These are phyloP conservation scores for Podochytrium sp. DNA, from an alignment of 192 early-diverging fungal species.

Conservation along the genomic window DNA sequence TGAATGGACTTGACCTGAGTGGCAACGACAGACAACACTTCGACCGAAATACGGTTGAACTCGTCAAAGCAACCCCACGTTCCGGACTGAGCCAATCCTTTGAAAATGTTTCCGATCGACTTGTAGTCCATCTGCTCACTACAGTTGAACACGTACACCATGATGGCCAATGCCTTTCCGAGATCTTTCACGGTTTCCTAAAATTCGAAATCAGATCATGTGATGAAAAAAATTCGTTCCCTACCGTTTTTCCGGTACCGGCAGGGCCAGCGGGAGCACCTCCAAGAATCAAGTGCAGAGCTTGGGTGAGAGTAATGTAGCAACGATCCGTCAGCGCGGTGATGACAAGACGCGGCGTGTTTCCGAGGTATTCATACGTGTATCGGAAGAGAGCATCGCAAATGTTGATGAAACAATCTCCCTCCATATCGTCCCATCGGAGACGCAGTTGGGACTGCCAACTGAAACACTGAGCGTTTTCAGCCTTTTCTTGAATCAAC, in stretches of 20 bases:
- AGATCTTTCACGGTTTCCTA: conserved; percentile 70
- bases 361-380: conserved; percentile 69
- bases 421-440: conserved; percentile 65
- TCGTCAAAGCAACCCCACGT: conserved; percentile 73
- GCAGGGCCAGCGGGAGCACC: conserved; percentile 69
- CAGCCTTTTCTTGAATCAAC: conserved; percentile 67
- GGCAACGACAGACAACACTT: conserved; percentile 68
- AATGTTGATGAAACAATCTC: conserved; percentile 70
- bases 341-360: conserved; percentile 68
- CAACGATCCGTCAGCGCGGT: conserved; percentile 69
- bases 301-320: conserved; percentile 70
- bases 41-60: conserved; percentile 68
- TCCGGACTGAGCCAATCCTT: conserved; percentile 67
- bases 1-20: conserved; percentile 72
- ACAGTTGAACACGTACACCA: conserved; percentile 75
- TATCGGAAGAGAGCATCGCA: conserved; percentile 68
- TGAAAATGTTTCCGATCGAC: conserved; percentile 71
- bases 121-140: conserved; percentile 75
- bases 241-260: conserved; percentile 50
- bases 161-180: conserved; percentile 67
- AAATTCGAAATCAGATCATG: conserved; percentile 46
- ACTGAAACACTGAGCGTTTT: conserved; percentile 66
- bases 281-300: conserved; percentile 68
- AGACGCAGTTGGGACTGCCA: conserved; percentile 69
- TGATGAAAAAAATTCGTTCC: background rate